These are phyloP conservation scores for Leccinellum luteum DNA, from an alignment of 768 basidiomycete species.

Conservation along the genomic window DNA sequence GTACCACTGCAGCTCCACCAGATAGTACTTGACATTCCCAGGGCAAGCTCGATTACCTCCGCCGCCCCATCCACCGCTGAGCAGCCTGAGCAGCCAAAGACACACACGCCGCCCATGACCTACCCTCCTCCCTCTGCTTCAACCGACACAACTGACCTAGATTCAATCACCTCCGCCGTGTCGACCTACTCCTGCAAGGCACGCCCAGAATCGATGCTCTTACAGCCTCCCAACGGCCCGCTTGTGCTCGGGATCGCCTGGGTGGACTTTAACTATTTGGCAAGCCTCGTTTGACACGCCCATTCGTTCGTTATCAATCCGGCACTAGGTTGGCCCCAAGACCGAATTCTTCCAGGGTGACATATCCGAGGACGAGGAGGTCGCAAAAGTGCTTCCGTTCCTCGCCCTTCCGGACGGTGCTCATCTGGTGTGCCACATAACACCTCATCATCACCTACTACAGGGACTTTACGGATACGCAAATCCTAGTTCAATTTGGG, in stretches of 20 bases:
- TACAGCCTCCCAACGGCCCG: conserved; percentile 53
- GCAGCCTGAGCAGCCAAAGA: conserved; percentile 36
- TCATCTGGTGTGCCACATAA: conserved; percentile 59
- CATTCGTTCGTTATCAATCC: conserved; percentile 12
- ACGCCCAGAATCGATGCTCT: conserved; percentile 74
- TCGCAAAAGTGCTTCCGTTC: conserved; percentile 86
- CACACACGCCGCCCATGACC: conserved; percentile 24
- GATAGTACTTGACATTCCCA: not conserved
- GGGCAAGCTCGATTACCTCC: conserved; percentile 52
- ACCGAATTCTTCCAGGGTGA: conserved; percentile 83
- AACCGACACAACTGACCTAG: conserved; percentile 45
- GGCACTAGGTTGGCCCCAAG: conserved; percentile 77
- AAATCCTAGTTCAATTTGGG: conserved; percentile 88
- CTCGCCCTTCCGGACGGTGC: conserved; percentile 97
- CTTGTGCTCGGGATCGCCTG: conserved; percentile 84
- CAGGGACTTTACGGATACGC: conserved; percentile 84
- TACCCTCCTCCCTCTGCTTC: conserved; percentile 55
- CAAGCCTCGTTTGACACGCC: conserved; percentile 34
- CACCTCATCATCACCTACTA: not conserved
- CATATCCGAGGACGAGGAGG: conserved; percentile 81
- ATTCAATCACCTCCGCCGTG: conserved; percentile 61
- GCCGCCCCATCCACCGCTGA: conserved; percentile 45
- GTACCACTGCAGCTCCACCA: not conserved
- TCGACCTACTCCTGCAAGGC: conserved; percentile 60
- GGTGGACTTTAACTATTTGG: conserved; percentile 95